Base-by-base conservation (phyloP, 1,139 yeast species). In the Taphrina sp. region DNA sequence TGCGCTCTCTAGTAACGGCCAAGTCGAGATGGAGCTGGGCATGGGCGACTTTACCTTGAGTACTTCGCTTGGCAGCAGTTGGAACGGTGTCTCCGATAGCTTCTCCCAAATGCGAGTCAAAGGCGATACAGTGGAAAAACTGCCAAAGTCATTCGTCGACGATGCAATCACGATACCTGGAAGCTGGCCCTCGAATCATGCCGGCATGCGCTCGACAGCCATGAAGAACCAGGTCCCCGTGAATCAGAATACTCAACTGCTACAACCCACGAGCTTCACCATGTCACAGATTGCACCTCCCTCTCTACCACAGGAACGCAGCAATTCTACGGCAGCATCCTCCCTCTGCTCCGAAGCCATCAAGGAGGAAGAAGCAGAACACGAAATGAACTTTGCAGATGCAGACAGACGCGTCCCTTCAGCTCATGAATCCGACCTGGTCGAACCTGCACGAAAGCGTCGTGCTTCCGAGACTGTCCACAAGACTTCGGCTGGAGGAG, bases 271-370 rank as follows among this genome's bases (percentile, higher is more conserved):
- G 14, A 34, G 46, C 20, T 49, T 49, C 39, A 37, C 54, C 38
- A 22, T 49, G 33, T 38, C 54, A 4, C 46, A 49, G 34, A 52
- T 52, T 31, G 56, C 56, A 14, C 56, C 56, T 1, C 56, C 56
- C 7, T 52, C 56, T 12, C 36, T 52, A 29, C 56, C 56, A 12
- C 49, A 52, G 12, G 56, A 52, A 22, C 56, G 29, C 4, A 41
- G 49, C 17, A 38, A 29, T 5, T 19, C 43, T 16, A 35, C 46
- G 33, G n/a, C 47, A 10, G 16, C 49, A 17, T 39, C 47, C n/a
- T 34, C 42, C 29, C 24, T 28, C 24, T 31, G 49, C 31, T 34
- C 47, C 7, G 41, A 33, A 2, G 42, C 41, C 37, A 34, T 42
- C 24, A 33, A 33, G 33, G 54, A 49, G n/a, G 54, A 38, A 23